These are phyloP conservation scores for Sorghum bicolor DNA, from an alignment of 176 grass and related monocot species.

Conservation along the genomic window Sorghum_bicolor_NCBIv3 NC_012876.2:6625501-6626000, in stretches of 20 bases:
- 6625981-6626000: not conserved
- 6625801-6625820: not conserved
- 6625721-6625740: not conserved
- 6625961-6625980: not conserved
- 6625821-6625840: not conserved
- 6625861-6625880: not conserved
- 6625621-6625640: not conserved
- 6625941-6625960: slow-evolving; percentile 15
- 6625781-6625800: not conserved
- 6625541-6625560: not conserved
- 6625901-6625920: not conserved
- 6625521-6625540: not conserved
- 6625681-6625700: not conserved
- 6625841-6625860: not conserved
- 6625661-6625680: not conserved
- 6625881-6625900: not conserved
- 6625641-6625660: not conserved
- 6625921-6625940: slow-evolving; percentile 9
- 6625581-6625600: not conserved
- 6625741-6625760: not conserved
- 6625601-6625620: not conserved
- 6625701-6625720: not conserved
- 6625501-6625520: not conserved
- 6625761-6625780: not conserved
- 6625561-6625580: slow-evolving; percentile 10